A percentile compares a stretch with the other conserved stretches of the same genome.
These are phyloP conservation scores for Chaetomium fimeti DNA, from an alignment of 495 filamentous ascomycete species.

Conservation along the genomic window DNA sequence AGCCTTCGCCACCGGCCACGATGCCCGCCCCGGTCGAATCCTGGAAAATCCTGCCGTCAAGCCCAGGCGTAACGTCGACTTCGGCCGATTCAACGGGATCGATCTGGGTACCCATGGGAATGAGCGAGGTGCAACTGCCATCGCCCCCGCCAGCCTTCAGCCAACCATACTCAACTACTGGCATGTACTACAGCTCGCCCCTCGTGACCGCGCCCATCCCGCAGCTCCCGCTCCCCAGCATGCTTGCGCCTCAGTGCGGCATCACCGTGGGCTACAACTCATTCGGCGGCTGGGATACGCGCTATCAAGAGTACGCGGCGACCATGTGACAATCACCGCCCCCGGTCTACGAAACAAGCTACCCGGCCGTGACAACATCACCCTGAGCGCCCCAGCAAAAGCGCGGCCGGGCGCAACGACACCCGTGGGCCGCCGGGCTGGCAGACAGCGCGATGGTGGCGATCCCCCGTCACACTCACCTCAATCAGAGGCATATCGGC, in stretches of 20 bases:
- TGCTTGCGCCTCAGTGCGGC: slow-evolving; percentile 82
- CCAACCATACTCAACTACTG: slow-evolving; percentile 71
- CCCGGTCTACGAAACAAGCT: slow-evolving; percentile 37
- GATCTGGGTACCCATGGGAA: slow-evolving; percentile 77
- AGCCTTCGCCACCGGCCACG: slow-evolving; percentile 50
- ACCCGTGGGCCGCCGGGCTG: slow-evolving; percentile 11
- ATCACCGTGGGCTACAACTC: slow-evolving; percentile 69
- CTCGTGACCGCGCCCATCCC: slow-evolving; percentile 67
- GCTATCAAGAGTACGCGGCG: slow-evolving; percentile 60
- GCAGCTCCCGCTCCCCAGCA: slow-evolving; percentile 82
- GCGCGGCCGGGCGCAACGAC: slow-evolving; percentile 16
- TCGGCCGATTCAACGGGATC: slow-evolving; percentile 63
- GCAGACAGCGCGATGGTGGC: slow-evolving; percentile 25
- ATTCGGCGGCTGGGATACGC: slow-evolving; percentile 72
- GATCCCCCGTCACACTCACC: slow-evolving; percentile 7
- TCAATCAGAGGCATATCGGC: slow-evolving; percentile 39
- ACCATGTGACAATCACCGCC: slow-evolving; percentile 62
- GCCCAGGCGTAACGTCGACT: slow-evolving; percentile 66
- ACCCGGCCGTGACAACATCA: slow-evolving; percentile 44
- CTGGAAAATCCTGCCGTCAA: slow-evolving; percentile 92
- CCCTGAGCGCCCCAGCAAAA: slow-evolving; percentile 28
- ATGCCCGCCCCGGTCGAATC: slow-evolving; percentile 74
- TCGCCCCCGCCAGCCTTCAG: slow-evolving; percentile 78
- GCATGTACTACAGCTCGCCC: slow-evolving; percentile 60
- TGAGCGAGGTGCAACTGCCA: slow-evolving; percentile 66